Evolutionary conservation across 139 green algal genomes (phyloP).

Genomic region (Chlorella sp.): DNA sequence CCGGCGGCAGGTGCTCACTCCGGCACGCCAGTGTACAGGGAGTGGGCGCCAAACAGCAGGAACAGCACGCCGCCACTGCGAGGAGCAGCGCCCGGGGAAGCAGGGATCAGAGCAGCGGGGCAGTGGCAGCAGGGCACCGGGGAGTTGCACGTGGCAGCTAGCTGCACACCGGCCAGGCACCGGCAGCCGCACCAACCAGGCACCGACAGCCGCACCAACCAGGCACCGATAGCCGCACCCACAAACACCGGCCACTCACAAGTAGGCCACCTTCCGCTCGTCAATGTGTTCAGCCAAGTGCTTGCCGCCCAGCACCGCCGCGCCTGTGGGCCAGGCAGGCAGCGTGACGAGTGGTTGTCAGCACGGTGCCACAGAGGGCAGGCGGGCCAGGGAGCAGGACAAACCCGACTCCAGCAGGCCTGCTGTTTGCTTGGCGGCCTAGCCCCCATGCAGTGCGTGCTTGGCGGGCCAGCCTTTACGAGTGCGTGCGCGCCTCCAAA

Average conservation of each 20-base stretch:
- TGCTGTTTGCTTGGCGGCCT: not conserved
- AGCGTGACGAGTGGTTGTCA: too few species aligned
- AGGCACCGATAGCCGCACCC: not conserved
- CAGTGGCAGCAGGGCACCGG: not conserved
- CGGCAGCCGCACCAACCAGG: not conserved
- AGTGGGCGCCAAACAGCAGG: constrained; percentile 88
- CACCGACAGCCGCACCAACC: not conserved
- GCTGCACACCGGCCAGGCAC: not conserved
- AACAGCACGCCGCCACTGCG: constrained; percentile 87
- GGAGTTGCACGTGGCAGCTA: not conserved
- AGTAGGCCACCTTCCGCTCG: constrained; percentile 78
- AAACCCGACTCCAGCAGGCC: not conserved
- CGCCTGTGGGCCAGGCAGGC: constrained; percentile 57
- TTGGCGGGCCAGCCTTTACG: too few species aligned
- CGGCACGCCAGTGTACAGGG: constrained; percentile 32
- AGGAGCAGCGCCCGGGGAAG: constrained; percentile 50
- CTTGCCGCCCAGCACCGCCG: constrained; percentile 92
- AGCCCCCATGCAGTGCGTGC: not conserved
- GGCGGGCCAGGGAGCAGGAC: not conserved
- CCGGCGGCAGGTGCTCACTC: too few species aligned
- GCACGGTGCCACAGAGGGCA: not conserved
- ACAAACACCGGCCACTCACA: not conserved
- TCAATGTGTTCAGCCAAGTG: constrained; percentile 93
- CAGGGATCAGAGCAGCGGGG: not conserved
- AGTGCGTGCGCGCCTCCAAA: too few species aligned